Evolutionary conservation across 768 basidiomycete genomes (phyloP).

Genomic region (Suillus americanus): DNA sequence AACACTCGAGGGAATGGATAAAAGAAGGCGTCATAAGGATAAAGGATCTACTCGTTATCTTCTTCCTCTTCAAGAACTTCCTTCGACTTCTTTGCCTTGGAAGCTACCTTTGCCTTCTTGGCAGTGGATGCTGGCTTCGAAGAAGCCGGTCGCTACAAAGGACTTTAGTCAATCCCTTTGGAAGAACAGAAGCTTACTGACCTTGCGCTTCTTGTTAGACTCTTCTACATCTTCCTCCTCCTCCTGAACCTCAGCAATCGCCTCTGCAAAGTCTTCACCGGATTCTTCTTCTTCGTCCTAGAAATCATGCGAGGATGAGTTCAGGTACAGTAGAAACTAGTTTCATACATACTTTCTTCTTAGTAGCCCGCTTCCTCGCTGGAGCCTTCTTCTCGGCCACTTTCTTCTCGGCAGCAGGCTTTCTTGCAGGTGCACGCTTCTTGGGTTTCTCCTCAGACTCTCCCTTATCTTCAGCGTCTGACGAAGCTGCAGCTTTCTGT

Average conservation of each 20-base stretch:
- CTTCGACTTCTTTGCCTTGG: constrained; percentile 42
- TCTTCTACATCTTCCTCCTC: constrained; percentile 45
- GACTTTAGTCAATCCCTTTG: constrained; percentile 8
- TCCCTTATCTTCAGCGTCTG: constrained; percentile 30
- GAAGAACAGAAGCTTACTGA: constrained; percentile 21
- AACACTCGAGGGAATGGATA: background rate
- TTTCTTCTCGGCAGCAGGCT: constrained; percentile 46
- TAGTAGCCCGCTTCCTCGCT: constrained; percentile 9
- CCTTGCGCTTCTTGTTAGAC: constrained; percentile 70
- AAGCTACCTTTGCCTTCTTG: constrained; percentile 36
- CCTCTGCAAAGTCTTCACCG: constrained; percentile 48
- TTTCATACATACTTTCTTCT: constrained; percentile 9
- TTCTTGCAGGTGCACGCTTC: constrained; percentile 44
- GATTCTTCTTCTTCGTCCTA: constrained; percentile 39
- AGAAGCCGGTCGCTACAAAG: constrained; percentile 38
- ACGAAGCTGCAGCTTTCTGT: constrained; percentile 26
- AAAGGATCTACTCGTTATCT: constrained; percentile 28
- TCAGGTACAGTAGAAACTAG: background rate
- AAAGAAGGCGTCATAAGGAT: background rate
- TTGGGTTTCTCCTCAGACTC: constrained; percentile 50
- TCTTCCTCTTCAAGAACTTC: constrained; percentile 47
- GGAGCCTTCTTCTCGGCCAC: constrained; percentile 44
- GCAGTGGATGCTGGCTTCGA: constrained; percentile 45
- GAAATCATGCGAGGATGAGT: background rate
- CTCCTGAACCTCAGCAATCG: constrained; percentile 43